Conservation (phyloP, 1,284 basidiomycete species). For the Inonotus obliquus region DNA sequence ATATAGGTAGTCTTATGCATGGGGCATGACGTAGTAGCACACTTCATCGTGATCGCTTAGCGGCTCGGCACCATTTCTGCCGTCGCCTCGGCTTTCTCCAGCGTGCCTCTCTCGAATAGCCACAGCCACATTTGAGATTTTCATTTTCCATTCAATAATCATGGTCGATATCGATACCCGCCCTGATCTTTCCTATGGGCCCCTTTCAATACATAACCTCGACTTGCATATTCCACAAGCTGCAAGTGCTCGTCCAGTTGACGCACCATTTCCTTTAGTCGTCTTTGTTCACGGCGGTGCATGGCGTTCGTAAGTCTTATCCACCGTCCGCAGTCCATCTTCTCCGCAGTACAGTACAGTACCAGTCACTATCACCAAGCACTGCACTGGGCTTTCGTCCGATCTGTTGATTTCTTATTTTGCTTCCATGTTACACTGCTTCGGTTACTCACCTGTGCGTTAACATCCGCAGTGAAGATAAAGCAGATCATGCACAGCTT, state of each 20-base stretch:
- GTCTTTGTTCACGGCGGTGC: constrained; percentile 77
- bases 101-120: neutral
- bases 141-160: neutral
- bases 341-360: neutral
- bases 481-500: constrained; percentile 49
- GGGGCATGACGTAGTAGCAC: constrained; percentile 13
- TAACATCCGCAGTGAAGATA: constrained; percentile 55
- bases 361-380: neutral
- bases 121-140: neutral
- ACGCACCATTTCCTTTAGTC: constrained; percentile 24
- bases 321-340: neutral
- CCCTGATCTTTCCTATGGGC: constrained; percentile 11
- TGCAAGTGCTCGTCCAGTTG: neutral
- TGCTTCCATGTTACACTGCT: neutral
- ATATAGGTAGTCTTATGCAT: constrained; percentile 8
- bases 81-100: neutral
- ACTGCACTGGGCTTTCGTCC: neutral
- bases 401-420: neutral
- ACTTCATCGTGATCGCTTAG: neutral
- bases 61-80: neutral
- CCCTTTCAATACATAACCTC: constrained; percentile 21
- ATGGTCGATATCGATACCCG: neutral
- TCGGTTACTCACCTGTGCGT: neutral
- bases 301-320: constrained; percentile 63
- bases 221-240: constrained; percentile 28